Evolutionary conservation across 2,329 filamentous ascomycete genomes (phyloP).

Genomic region (Hypoxylon sp.): DNA sequence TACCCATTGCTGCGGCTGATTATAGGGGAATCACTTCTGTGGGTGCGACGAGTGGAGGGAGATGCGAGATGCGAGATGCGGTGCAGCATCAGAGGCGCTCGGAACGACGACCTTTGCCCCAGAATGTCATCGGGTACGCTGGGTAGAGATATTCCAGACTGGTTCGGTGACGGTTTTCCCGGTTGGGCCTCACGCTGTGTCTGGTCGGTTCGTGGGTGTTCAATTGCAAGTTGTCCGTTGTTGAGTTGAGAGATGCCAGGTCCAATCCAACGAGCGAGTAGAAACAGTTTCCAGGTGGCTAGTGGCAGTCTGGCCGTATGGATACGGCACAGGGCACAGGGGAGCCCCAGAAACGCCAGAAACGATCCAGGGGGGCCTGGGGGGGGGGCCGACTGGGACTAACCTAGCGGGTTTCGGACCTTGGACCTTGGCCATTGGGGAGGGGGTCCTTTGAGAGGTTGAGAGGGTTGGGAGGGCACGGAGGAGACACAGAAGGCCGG

Average conservation of each 20-base stretch:
- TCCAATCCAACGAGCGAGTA: conserved; percentile 24
- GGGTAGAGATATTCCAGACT: conserved; percentile 17
- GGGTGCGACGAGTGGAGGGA: conserved; percentile 37
- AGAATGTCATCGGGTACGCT: conserved; percentile 45
- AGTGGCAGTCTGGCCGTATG: conserved; percentile 31
- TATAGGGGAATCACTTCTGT: conserved; percentile 34
- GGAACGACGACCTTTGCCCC: conserved; percentile 41
- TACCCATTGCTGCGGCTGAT: conserved; percentile 55
- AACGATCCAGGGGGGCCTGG: no score
- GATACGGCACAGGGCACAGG: conserved; percentile 39
- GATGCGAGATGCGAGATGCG: no score
- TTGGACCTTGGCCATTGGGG: conserved; percentile 33
- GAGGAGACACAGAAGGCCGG: conserved; percentile 10
- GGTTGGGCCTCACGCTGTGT: conserved; percentile 10
- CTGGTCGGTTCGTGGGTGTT: conserved; percentile 32
- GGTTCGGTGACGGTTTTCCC: conserved; percentile 17
- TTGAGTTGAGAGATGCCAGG: conserved; percentile 22
- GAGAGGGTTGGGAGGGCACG: neutral
- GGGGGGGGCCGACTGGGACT: conserved; percentile 34
- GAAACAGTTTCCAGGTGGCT: conserved; percentile 37
- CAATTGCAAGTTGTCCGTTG: conserved; percentile 41
- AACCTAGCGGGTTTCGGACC: conserved; percentile 45
- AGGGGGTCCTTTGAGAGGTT: conserved; percentile 8
- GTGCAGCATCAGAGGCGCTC: conserved; percentile 48
- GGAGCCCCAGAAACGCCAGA: conserved; percentile 28